Base-by-base conservation (phyloP, 768 basidiomycete genomes). In the Zangia roseola region DNA sequence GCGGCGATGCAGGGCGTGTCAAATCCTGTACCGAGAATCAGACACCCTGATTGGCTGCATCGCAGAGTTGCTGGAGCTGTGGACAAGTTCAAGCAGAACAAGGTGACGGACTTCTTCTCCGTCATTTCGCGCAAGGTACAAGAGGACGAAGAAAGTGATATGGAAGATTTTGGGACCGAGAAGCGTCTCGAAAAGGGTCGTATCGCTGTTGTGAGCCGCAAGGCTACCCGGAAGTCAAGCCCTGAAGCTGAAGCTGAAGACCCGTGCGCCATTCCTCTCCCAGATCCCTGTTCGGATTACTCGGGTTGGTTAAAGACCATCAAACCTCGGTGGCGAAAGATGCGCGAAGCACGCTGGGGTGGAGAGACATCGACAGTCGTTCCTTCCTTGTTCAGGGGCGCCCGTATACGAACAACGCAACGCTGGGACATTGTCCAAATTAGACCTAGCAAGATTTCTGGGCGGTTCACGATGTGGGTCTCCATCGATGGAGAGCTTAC, bases 21-120 rank as follows among this genome's bases (percentile, higher is more conserved):
- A 5, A 99, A 99, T 63, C 97, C 97, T 5, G 97, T 98, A 5
- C 91, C 95, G 10, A 85, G 97, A 24, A 86, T 98, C 53, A 85
- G 85, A 21, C 97, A 99, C 71, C 97, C 97, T 0, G 97, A 99
- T 64, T 98, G 97, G 97, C 75, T 99, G 38, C 87, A 90, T 69
- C 86, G 89, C 38, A 80, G 97, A 38, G 91, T 98, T 10, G 88
- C 86, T 13, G 89, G 86, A 12, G 80, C 86, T 14, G 82, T 94
- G 35, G 95, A 98, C 76, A 97, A 92, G 70, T 97, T 98, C 74
- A 94, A 91, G 66, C 97, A 99, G 68, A 95, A 97, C 69, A 97
- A 94, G 70, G 74, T 99, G 42, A 94, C 93, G 0, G 93, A 97
- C 58, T 97, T 98, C 73, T 98, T 99, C 72, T 55, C 64, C 13